phyloP scores from a whole-genome alignment of 1,139 yeast species.

The Meyerozyma sp. region DNA sequence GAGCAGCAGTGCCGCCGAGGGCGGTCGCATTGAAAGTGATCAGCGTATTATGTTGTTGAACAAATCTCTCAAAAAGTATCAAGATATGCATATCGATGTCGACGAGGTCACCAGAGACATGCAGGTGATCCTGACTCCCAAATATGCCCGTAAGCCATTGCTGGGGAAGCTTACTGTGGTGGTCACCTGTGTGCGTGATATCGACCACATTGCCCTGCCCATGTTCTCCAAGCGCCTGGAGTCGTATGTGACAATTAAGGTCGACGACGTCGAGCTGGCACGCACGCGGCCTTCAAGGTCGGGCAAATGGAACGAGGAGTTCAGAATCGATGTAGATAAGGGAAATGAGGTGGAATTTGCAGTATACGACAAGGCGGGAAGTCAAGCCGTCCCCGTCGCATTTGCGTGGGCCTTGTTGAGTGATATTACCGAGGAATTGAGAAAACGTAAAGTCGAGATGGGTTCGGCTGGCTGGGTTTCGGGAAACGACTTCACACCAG shows the following conservation, averaged over 20 bases:
- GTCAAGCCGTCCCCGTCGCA: constrained; percentile 78
- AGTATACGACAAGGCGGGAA: constrained; percentile 74
- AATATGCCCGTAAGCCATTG: constrained; percentile 74
- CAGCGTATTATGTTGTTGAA: constrained; percentile 80
- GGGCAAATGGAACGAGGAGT: constrained; percentile 84
- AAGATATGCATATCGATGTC: constrained; percentile 74
- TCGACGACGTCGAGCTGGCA: constrained; percentile 82
- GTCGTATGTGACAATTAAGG: constrained; percentile 67
- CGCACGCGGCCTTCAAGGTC: constrained; percentile 69
- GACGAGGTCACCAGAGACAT: constrained; percentile 62
- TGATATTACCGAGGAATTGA: constrained; percentile 89
- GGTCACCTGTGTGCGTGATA: constrained; percentile 74
- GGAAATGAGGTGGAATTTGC: constrained; percentile 89
- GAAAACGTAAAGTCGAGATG: constrained; percentile 79
- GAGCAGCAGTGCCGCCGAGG: constrained; percentile 83
- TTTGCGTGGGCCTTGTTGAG: constrained; percentile 85
- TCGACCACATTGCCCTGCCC: constrained; percentile 88
- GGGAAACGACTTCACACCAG: constrained; percentile 50
- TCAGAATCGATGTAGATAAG: constrained; percentile 74
- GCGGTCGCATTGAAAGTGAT: constrained; percentile 77
- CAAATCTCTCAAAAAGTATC: constrained; percentile 80
- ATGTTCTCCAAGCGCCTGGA: constrained; percentile 75
- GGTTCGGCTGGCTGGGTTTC: constrained; percentile 84
- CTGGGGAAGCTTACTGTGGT: constrained; percentile 73
- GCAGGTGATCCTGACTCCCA: constrained; percentile 59